Evolutionary conservation across 495 filamentous ascomycete genomes (phyloP).

Genomic region (Trichocladium uniseriatum): DNA sequence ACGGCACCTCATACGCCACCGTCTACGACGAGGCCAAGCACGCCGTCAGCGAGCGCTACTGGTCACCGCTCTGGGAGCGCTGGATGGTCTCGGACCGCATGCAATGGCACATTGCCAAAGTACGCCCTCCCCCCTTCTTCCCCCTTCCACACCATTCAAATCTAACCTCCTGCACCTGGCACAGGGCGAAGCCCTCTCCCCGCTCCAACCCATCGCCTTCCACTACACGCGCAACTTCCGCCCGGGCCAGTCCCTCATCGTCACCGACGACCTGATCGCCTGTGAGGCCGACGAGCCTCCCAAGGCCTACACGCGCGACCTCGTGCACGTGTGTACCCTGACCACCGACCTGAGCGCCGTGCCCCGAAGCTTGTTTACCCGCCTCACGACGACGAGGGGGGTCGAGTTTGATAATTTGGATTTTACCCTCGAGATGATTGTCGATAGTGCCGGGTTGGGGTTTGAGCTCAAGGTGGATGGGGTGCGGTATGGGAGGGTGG

Average conservation of each 20-base stretch:
- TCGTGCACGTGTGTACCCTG: conserved; percentile 63
- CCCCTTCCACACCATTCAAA: background rate
- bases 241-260: conserved; percentile 52
- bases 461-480: conserved; percentile 69
- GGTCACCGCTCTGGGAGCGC: conserved; percentile 66
- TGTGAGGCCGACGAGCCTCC: conserved; percentile 57
- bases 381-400: conserved; percentile 60
- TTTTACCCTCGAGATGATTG: conserved; percentile 66
- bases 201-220: conserved; percentile 57
- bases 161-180: background rate
- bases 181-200: conserved; percentile 60
- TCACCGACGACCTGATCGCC: conserved; percentile 66
- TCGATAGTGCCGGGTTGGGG: conserved; percentile 59
- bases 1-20: conserved; percentile 69
- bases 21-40: conserved; percentile 65
- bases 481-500: conserved; percentile 60
- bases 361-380: conserved; percentile 54
- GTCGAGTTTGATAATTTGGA: conserved; percentile 68
- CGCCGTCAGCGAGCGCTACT: conserved; percentile 57
- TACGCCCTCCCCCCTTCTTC: conserved; percentile 21
- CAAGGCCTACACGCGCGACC: conserved; percentile 42
- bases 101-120: conserved; percentile 73
- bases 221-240: conserved; percentile 74
- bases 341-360: conserved; percentile 65
- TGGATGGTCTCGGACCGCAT: conserved; percentile 75